Percentiles rank a stretch among this genome's conserved stretches.
phyloP scores from a whole-genome alignment of 306 rosid genomes.

The Ormosia semicastrata region DNA sequence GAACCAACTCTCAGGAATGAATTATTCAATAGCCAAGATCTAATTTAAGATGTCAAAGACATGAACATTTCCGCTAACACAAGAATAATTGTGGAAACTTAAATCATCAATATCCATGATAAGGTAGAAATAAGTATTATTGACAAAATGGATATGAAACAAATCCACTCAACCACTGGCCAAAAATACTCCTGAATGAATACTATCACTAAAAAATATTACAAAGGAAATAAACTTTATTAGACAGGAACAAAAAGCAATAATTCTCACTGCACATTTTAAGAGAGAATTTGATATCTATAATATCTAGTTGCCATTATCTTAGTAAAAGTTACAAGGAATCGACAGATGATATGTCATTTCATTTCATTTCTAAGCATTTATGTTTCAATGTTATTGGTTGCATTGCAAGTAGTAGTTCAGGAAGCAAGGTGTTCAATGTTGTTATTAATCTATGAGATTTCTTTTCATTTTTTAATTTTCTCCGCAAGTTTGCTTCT shows the following conservation, averaged over 20 bases:
- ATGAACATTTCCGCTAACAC: background rate
- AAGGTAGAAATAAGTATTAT: background rate
- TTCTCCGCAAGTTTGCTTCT: conserved; percentile 22
- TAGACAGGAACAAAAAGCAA: conserved; percentile 7
- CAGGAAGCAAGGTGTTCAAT: background rate
- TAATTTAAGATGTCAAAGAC: conserved; percentile 10
- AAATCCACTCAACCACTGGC: background rate
- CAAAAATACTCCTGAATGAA: background rate
- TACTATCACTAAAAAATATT: conserved; percentile 2
- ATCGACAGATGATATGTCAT: no score
- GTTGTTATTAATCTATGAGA: background rate
- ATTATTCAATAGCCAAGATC: conserved; percentile 3
- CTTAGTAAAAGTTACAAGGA: no score
- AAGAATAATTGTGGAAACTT: background rate
- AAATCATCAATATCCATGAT: conserved; percentile 1
- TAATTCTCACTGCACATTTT: background rate
- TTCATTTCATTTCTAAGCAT: background rate
- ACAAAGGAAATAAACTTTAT: background rate
- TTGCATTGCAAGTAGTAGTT: no score
- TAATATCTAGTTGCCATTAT: no score
- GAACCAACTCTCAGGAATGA: conserved; percentile 13
- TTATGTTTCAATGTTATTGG: no score
- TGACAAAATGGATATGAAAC: background rate
- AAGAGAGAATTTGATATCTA: background rate
- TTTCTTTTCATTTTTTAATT: background rate